Evolutionary conservation across 2,329 filamentous ascomycete genomes (phyloP).

Genomic region (Scedosporium aurantiacum): DNA sequence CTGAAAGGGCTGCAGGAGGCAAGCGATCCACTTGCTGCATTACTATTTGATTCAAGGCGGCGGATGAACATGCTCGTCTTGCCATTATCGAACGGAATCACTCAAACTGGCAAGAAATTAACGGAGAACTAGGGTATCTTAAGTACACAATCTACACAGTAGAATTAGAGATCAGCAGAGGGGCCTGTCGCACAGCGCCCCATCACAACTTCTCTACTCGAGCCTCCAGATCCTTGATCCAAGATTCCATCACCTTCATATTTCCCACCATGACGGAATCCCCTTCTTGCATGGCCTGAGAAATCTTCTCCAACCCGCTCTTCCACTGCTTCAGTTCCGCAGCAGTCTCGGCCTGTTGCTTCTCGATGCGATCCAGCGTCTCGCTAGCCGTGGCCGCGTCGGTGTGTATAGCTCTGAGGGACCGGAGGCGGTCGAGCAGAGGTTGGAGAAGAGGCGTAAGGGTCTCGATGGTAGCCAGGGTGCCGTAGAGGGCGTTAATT

Average conservation of each 20-base stretch:
- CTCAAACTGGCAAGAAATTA: no score
- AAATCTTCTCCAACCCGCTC: slow-evolving; percentile 67
- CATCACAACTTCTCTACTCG: slow-evolving; percentile 24
- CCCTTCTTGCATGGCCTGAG: slow-evolving; percentile 60
- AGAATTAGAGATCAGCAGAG: background rate
- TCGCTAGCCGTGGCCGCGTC: slow-evolving; percentile 75
- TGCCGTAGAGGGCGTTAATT: slow-evolving; percentile 83
- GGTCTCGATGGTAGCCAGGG: slow-evolving; percentile 77
- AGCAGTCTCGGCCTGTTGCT: slow-evolving; percentile 69
- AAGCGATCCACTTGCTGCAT: no score
- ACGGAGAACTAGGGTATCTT: background rate
- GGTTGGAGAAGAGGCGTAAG: slow-evolving; percentile 76
- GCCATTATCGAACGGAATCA: no score
- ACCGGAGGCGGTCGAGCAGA: slow-evolving; percentile 74
- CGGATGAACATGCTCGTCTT: no score
- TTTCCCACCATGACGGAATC: slow-evolving; percentile 65
- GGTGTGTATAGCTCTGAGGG: slow-evolving; percentile 72
- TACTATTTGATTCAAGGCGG: no score
- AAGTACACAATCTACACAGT: background rate
- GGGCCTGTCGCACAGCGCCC: background rate
- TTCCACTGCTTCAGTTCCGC: slow-evolving; percentile 79
- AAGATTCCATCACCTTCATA: slow-evolving; percentile 72
- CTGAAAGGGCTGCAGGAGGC: no score
- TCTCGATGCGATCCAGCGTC: slow-evolving; percentile 66
- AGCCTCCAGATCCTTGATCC: slow-evolving; percentile 78